Evolutionary conservation across 2,329 filamentous ascomycete genomes (phyloP).

Genomic region (Aschersonia sp.): DNA sequence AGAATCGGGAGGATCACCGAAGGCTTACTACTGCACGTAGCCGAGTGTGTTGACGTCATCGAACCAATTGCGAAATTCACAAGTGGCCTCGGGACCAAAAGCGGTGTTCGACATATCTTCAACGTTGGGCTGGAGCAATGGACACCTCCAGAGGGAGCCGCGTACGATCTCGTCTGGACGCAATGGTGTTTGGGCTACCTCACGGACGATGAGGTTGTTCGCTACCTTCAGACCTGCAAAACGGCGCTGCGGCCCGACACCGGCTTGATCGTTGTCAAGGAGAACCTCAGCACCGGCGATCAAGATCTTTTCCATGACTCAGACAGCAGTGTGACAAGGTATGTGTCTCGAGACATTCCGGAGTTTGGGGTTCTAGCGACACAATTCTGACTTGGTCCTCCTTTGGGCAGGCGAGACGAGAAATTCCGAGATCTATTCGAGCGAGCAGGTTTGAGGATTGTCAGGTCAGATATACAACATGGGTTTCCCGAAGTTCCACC

Average conservation of each 20-base stretch:
- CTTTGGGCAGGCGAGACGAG: too few relatives aligned
- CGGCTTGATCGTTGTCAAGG: conserved; percentile 29
- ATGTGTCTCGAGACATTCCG: conserved; percentile 4
- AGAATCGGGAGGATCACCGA: conserved; percentile 75
- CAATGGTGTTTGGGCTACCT: conserved; percentile 86
- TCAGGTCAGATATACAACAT: too few relatives aligned
- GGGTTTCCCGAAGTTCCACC: too few relatives aligned
- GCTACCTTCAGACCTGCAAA: conserved; percentile 50
- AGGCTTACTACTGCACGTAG: conserved; percentile 56
- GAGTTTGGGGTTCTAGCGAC: too few relatives aligned
- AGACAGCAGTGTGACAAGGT: conserved; percentile 66
- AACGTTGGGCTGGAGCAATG: conserved; percentile 64
- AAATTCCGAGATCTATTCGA: too few relatives aligned
- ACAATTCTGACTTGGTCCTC: too few relatives aligned
- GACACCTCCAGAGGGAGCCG: conserved; percentile 27
- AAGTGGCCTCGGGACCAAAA: conserved; percentile 36
- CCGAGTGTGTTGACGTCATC: conserved; percentile 63
- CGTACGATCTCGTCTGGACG: conserved; percentile 74
- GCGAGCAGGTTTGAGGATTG: too few relatives aligned
- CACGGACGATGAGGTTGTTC: conserved; percentile 56
- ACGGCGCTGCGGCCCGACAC: conserved; percentile 13
- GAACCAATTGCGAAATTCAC: conserved; percentile 81
- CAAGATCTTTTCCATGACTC: conserved; percentile 59
- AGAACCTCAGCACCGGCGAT: conserved; percentile 50
- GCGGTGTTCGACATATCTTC: conserved; percentile 48